Evolutionary conservation across 2,329 filamentous ascomycete species (phyloP).

Genomic region (Monosporascus cannonballus): DNA sequence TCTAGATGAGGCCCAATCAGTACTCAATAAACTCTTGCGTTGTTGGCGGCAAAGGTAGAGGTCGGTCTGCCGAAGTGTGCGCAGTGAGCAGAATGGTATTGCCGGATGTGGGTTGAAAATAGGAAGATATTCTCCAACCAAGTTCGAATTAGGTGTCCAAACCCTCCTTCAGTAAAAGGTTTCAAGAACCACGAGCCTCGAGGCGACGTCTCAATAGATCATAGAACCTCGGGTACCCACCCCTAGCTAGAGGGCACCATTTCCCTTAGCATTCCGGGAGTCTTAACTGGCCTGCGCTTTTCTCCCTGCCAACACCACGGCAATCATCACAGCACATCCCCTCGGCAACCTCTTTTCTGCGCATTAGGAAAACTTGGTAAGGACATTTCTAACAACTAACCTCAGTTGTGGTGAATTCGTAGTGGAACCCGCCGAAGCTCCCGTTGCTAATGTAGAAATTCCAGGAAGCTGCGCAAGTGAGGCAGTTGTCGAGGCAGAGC

Average conservation of each 20-base stretch:
- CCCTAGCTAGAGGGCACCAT: no score
- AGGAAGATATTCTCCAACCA: no score
- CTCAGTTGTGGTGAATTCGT: slow-evolving; percentile 39
- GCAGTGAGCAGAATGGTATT: no score
- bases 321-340: not conserved
- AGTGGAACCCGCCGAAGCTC: slow-evolving; percentile 31
- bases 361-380: slow-evolving; percentile 1
- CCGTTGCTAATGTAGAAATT: slow-evolving; percentile 39
- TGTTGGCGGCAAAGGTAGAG: not conserved
- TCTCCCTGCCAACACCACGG: no score
- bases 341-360: not conserved
- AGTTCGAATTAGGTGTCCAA: no score
- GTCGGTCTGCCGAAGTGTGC: not conserved
- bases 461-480: slow-evolving; percentile 39
- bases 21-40: not conserved
- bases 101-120: not conserved
- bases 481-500: slow-evolving; percentile 41
- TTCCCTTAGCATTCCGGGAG: no score
- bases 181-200: no score
- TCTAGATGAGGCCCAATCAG: slow-evolving; percentile 9
- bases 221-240: not conserved
- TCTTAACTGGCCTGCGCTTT: no score
- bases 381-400: slow-evolving; percentile 29
- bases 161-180: no score
- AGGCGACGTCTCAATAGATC: not conserved